Evolutionary conservation across 768 basidiomycete species (phyloP), one percentile per base, ranked within the genome.

Genomic region (Lactarius psammicola): DNA sequence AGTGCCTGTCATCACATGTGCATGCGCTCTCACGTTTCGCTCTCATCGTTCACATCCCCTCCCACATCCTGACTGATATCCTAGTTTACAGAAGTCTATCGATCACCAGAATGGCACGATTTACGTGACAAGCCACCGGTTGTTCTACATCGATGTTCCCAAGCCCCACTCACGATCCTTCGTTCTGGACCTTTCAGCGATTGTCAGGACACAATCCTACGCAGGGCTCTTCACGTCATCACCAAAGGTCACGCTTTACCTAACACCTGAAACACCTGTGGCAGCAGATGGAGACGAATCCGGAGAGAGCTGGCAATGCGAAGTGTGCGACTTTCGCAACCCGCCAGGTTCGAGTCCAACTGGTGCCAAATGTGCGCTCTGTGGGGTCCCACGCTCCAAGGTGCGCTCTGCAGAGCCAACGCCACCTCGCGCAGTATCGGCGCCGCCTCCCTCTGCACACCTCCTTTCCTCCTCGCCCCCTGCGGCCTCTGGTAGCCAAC

Each of bases 201-300:
- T 98, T 56, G 76, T 78, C 0, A 88, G 88, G 71, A 96, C 95
- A 1, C 93, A 97, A 61, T 83, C 89, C 75, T 98, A 96, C 73
- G 87, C 88, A 4, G 94, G 96, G 2, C 84, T 98, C 59, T 90
- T 98, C 80, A 90, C 85, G 60, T 94, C 92, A 3, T 93, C 90
- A 0, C 72, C 96, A 2, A 99, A 99, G 76, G 82, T 96, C 63
- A 95, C 96, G 1, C 77, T 95, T 4, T 80, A 87, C 72, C 80
- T 94, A 34, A 77, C 83, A 69, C 63, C 75, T 54, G 67, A 59
- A 28, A 31, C 59, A 59, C 70, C 67, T 66, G 67, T 70, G 17
- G 63, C 73, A 63, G 67, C 60, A 38, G 69, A 71, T 42, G 65
- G 64, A 23, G 62, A 67, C 49, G 72, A 75, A n/a, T 73, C 69